A percentile compares a stretch with the other conserved stretches of the same genome.
These are phyloP conservation scores for Castanospermum australe DNA, from an alignment of 306 rosid species.

Conservation along the genomic window DNA sequence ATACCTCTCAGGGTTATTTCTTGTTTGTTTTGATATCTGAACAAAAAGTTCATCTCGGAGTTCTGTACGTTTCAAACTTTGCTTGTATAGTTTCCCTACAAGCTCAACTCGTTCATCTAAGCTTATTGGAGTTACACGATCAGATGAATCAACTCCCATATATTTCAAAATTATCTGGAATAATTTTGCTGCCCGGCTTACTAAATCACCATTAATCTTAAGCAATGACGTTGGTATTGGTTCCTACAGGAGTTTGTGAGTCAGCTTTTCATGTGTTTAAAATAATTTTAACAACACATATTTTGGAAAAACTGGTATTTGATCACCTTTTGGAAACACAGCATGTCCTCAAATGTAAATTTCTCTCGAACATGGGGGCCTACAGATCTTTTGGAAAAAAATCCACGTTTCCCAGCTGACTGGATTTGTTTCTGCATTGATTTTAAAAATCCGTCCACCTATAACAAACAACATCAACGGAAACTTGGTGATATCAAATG, in stretches of 20 bases:
- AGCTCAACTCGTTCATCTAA: slow-evolving; percentile 83
- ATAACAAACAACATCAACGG: slow-evolving; percentile 6
- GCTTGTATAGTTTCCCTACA: slow-evolving; percentile 85
- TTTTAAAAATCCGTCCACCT: slow-evolving; percentile 94
- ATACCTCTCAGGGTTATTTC: slow-evolving; percentile 89
- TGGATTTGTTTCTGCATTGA: slow-evolving; percentile 94
- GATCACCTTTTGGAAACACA: slow-evolving; percentile 90
- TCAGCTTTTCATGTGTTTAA: slow-evolving; percentile 3
- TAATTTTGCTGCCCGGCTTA: slow-evolving; percentile 78
- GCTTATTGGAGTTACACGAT: slow-evolving; percentile 59
- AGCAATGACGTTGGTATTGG: slow-evolving; percentile 87
- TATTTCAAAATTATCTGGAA: slow-evolving; percentile 90
- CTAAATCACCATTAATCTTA: slow-evolving; percentile 75
- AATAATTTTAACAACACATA: neutral
- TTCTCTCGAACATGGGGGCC: slow-evolving; percentile 77
- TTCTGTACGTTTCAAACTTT: slow-evolving; percentile 82
- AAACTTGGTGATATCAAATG: slow-evolving; percentile 6
- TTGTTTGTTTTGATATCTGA: slow-evolving; percentile 91
- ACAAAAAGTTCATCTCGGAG: slow-evolving; percentile 94
- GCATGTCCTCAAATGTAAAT: slow-evolving; percentile 90
- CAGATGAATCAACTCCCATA: slow-evolving; percentile 86
- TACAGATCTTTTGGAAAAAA: slow-evolving; percentile 76
- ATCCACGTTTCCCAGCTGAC: slow-evolving; percentile 92
- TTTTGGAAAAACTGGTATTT: neutral
- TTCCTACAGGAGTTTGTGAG: slow-evolving; percentile 51